Evolutionary conservation across 2,329 filamentous ascomycete species (phyloP), one percentile per base, ranked within the genome.

Genomic region (Aquanectria penicillioides): DNA sequence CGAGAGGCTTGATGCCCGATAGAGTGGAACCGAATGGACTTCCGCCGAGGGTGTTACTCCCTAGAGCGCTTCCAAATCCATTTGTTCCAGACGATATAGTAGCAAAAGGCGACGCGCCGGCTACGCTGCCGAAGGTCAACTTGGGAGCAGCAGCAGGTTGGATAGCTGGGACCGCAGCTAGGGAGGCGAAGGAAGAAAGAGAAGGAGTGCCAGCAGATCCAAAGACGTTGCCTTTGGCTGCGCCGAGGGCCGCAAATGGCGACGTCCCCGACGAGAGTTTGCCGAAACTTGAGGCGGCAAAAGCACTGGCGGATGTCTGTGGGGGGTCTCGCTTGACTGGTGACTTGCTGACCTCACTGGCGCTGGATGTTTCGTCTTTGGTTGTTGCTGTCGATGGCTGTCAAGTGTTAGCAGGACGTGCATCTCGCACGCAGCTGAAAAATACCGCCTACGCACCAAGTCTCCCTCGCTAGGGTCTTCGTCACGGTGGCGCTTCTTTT

Each of bases 281-380:
- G 49, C 88, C 85, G 69, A 93, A 88, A 15, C 84, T 86, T 3
- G 90, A 93, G 43, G 81, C 82, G 18, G 86, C 86, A 73, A 93
- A 93, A 6, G 88, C 86, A 9, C 85, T 84, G 11, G 81, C 61
- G 6, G 89, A 86, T 15, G 86, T 83, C 48, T 73, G 71, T 29
- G 64, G 59, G 64, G 67, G 59, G 25, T 64, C 37, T 46, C 71
- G 67, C 53, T 73, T 72, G 31, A 61, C 47, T 18, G 65, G 51
- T 15, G 70, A 65, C 41, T 66, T 68, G 59, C 52, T 62, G 5
- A 57, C 46, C 29, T 68, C 67, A 15, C 62, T 51, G 23, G 64
- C 62, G 41, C 71, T 71, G 40, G 53, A 52, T 13, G 57, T n/a
- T 41, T 69, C 63, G 55, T 58, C 50, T 33, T 57, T 61, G 51